Percentiles rank a stretch among this genome's conserved stretches.
Conservation (phyloP, 352 stramenopile genomes). For the Globisporangium takayamanum region DNA sequence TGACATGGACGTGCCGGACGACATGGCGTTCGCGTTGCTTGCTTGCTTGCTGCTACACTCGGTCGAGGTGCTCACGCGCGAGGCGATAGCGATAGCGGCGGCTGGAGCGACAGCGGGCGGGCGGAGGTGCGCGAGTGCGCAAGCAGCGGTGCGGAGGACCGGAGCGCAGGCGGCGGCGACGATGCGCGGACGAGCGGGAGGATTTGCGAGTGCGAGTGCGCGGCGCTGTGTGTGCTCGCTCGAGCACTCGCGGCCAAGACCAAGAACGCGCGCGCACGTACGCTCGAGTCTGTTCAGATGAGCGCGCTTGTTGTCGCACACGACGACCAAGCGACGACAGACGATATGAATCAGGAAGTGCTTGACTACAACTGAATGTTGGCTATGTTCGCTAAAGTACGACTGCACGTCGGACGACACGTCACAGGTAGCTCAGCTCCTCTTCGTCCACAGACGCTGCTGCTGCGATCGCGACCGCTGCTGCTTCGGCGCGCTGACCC, state of each 20-base stretch:
- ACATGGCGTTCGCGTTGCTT: background rate
- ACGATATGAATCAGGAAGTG: background rate
- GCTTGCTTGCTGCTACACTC: background rate
- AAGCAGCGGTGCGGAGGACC: background rate
- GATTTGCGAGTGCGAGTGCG: conserved; percentile 6
- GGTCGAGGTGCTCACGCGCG: background rate
- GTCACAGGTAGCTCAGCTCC: background rate
- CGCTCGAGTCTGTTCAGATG: no score
- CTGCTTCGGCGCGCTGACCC: background rate
- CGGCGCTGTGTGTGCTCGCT: no score
- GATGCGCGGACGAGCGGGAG: conserved; percentile 5
- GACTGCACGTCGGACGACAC: background rate
- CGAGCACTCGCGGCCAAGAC: no score
- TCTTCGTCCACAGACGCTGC: conserved; percentile 3
- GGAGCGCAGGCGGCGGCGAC: background rate
- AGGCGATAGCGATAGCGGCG: conserved; percentile 2
- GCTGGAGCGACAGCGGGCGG: background rate
- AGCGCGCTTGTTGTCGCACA: background rate
- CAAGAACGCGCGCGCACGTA: no score
- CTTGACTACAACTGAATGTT: background rate
- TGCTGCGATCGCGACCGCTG: background rate
- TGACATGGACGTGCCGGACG: conserved; percentile 9
- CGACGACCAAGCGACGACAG: background rate
- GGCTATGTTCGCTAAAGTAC: background rate
- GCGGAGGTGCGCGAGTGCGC: background rate